A percentile compares a stretch with the other conserved stretches of the same genome.
Conservation (phyloP, 2,329 filamentous ascomycete genomes). For the Graphilbum fragrans region DNA sequence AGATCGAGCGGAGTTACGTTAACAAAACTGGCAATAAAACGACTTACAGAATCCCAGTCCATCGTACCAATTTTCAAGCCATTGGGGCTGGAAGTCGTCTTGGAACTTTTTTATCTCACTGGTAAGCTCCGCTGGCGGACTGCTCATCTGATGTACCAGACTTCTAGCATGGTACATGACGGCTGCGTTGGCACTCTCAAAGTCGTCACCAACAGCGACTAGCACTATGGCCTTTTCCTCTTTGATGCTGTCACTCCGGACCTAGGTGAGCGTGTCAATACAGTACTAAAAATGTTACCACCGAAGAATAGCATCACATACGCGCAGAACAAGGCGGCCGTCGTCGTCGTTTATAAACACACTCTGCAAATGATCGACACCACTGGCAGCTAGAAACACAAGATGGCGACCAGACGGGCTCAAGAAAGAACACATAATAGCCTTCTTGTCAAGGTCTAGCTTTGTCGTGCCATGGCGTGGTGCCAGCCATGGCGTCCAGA, state of each 20-base stretch:
- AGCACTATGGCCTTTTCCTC: slow-evolving; percentile 49
- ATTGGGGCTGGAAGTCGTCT: slow-evolving; percentile 43
- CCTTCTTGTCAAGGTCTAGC: slow-evolving; percentile 65
- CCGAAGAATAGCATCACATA: slow-evolving; percentile 23
- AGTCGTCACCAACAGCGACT: slow-evolving; percentile 57
- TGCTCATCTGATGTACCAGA: slow-evolving; percentile 27
- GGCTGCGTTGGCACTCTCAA: slow-evolving; percentile 66
- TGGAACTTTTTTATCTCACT: slow-evolving; percentile 23
- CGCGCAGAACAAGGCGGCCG: slow-evolving; percentile 57
- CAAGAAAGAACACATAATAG: slow-evolving; percentile 66
- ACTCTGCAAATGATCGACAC: slow-evolving; percentile 56
- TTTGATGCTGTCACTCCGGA: slow-evolving; percentile 53
- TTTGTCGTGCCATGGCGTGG: slow-evolving; percentile 66
- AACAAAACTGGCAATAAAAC: not conserved
- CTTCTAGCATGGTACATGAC: slow-evolving; percentile 81
- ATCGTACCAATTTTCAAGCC: slow-evolving; percentile 85
- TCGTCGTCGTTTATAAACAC: slow-evolving; percentile 52
- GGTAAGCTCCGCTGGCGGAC: slow-evolving; percentile 23
- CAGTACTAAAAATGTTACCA: not conserved
- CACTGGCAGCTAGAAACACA: slow-evolving; percentile 68
- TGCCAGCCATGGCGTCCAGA: slow-evolving; percentile 76
- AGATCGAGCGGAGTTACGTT: slow-evolving; percentile 3
- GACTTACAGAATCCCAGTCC: slow-evolving; percentile 73
- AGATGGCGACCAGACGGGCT: slow-evolving; percentile 59
- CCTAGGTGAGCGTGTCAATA: slow-evolving; percentile 19